Evolutionary conservation across 495 filamentous ascomycete species (phyloP).

Genomic region (Lentithecium fluviatile): DNA sequence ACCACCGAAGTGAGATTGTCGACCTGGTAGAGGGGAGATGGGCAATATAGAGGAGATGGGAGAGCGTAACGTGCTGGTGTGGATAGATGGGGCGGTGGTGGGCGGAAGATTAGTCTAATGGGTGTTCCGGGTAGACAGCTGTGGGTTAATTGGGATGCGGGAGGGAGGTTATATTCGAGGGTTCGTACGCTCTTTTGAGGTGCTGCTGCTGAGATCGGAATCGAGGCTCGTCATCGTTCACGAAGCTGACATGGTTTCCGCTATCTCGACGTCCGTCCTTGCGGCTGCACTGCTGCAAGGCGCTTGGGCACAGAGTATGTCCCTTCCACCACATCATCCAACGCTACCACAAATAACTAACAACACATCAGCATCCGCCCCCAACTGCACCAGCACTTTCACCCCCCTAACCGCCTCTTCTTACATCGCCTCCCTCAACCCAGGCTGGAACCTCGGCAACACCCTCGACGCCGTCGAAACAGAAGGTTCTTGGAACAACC

Average conservation of each 20-base stretch:
- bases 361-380: slow-evolving; percentile 3
- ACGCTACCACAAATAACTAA: slow-evolving; percentile 6
- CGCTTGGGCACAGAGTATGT: not conserved
- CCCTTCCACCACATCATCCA: not conserved
- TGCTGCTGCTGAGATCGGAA: not conserved
- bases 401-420: slow-evolving; percentile 42
- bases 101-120: too few relatives aligned
- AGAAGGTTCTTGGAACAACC: slow-evolving; percentile 62
- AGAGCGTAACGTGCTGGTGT: too few relatives aligned
- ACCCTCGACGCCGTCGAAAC: slow-evolving; percentile 58
- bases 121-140: too few relatives aligned
- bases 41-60: too few relatives aligned
- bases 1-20: too few relatives aligned
- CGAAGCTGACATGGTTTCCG: not conserved
- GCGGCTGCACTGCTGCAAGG: too few relatives aligned
- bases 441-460: slow-evolving; percentile 53
- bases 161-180: too few relatives aligned
- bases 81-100: too few relatives aligned
- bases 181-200: not conserved
- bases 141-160: too few relatives aligned
- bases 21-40: too few relatives aligned
- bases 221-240: not conserved
- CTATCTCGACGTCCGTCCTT: not conserved
- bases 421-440: slow-evolving; percentile 44
- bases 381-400: slow-evolving; percentile 44